Evolutionary conservation across 768 basidiomycete species (phyloP), one percentile per base, ranked within the genome.

Genomic region (Tubosaeta brunneosetosa): DNA sequence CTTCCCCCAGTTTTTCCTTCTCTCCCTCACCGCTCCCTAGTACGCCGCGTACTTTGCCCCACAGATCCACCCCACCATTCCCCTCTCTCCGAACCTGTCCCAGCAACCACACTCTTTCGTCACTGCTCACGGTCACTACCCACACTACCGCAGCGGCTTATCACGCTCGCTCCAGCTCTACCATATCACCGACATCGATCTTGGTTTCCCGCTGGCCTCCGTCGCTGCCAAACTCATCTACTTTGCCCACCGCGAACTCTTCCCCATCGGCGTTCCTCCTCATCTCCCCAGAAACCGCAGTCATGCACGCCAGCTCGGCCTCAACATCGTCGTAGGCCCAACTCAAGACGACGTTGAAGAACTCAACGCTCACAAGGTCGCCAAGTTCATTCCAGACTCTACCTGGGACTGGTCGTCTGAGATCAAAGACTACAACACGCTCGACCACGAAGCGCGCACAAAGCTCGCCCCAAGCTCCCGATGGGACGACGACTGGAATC

Each of bases 151-250:
- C 49, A 25, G 66, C 7, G 57, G 51, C 6, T 61, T 74, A 37
- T 74, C 77, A 0, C 63, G 65, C 0, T 51, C 45, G 8, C 65
- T 68, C 11, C 34, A 61, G 6, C 56, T 70, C 31, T 72, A 74
- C 50, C 63, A 69, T 38, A 56, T 57, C 4, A 61, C 72, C 6
- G 70, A 52, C 8, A 43, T 67, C 8, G 58, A 58, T 3, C 57
- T 67, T 14, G 54, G 53, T 22, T 40, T 65, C 2, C 84, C 86
- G 0, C 76, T 81, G 8, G 72, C 79, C 16, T 70, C 82, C 25
- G 60, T 73, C 31, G 79, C 85, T 0, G 87, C 87, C 0, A 83
- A 80, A 36, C 74, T 87, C 9, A 64, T 86, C 32, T 88, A 79
- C 68, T 76, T 85, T 44, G 72, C 83, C 10, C 78, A 82, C 17